Evolutionary conservation across 352 stramenopile genomes (phyloP), one percentile per base, ranked within the genome.

Genomic region (Phytophthora pseudosyringae): DNA sequence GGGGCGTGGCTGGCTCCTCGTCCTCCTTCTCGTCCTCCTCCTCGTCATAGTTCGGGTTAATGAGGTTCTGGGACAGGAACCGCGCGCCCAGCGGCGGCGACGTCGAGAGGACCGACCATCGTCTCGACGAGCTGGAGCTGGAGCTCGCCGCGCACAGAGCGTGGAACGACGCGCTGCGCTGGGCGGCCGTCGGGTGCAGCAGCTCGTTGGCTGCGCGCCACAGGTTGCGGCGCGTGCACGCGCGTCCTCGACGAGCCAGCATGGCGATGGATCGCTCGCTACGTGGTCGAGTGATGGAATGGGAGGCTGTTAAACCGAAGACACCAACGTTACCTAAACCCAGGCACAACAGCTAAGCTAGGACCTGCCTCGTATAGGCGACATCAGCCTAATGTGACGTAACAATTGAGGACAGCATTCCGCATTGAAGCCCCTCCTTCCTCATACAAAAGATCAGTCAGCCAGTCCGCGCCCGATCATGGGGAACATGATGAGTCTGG

Each of bases 401-500:
- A 11, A 21, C 13, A 21, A 9, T 29, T 58, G 18, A 47, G 52
- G 53, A 45, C 21, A 46, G 13, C 31, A 46, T 61, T 71, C 56
- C 52, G 60, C 45, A 58, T 69, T 69, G 60, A 69, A 64, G 46
- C 60, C 36, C 51, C 32, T 10, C 31, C 21, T 50, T 49, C 40
- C 25, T 47, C 38, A 47, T 59, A 71, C 58, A 51, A 62, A 67
- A 65, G 51, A 67, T 67, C 49, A 71, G 49, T 41, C 21, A 58
- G 38, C 11, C 9, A 16, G 25, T 32, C 15, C 11, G 25, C 35
- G 5, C 29, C 16, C 5, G 31, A 56, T 5, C 46, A 93, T 93
- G 84, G 84, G 84, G 54, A 93, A 90, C 67, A 56, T 93, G 63
- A 71, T 90, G 73, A 81, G 69, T 57, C 76, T 88, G 67, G 80